Percentiles rank a stretch among this genome's conserved stretches.
Conservation (phyloP, 1,284 basidiomycete species). For the Ceratobasidium sp. region DNA sequence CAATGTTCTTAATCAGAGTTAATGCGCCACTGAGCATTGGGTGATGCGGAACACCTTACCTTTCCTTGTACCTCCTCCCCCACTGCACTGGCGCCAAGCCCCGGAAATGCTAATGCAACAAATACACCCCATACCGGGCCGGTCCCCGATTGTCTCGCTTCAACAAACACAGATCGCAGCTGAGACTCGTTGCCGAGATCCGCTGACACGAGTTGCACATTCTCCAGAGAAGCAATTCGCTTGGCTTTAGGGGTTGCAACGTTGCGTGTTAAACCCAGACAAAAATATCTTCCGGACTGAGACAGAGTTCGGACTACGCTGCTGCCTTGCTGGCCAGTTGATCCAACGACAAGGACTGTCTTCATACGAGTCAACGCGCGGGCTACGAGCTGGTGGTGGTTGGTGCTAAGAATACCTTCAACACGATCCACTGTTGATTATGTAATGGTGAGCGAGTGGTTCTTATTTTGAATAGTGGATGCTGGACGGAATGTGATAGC, state of each 20-base stretch:
- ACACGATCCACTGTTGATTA: too few relatives aligned
- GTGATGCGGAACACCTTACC: constrained; percentile 50
- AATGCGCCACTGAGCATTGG: not conserved
- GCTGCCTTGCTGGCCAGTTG: constrained; percentile 61
- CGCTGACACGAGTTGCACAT: constrained; percentile 56
- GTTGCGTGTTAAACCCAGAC: constrained; percentile 59
- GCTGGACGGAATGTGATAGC: too few relatives aligned
- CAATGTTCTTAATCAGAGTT: constrained; percentile 52
- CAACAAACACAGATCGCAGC: constrained; percentile 56
- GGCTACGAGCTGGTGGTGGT: too few relatives aligned
- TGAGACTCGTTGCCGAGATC: constrained; percentile 55
- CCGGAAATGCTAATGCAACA: constrained; percentile 58
- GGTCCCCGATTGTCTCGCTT: constrained; percentile 52
- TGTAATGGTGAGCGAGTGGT: too few relatives aligned
- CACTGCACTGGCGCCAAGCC: constrained; percentile 57
- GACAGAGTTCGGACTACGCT: constrained; percentile 55
- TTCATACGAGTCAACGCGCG: not conserved
- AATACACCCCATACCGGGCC: constrained; percentile 59
- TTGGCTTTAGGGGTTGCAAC: constrained; percentile 53
- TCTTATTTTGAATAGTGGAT: too few relatives aligned
- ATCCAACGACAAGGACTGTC: constrained; percentile 58
- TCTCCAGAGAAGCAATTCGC: constrained; percentile 50
- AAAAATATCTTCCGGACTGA: constrained; percentile 48
- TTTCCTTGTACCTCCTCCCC: constrained; percentile 60
- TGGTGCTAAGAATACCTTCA: too few relatives aligned